Evolutionary conservation across 495 filamentous ascomycete genomes (phyloP), one percentile per base, ranked within the genome.

Genomic region (Xylaria palmicola): DNA sequence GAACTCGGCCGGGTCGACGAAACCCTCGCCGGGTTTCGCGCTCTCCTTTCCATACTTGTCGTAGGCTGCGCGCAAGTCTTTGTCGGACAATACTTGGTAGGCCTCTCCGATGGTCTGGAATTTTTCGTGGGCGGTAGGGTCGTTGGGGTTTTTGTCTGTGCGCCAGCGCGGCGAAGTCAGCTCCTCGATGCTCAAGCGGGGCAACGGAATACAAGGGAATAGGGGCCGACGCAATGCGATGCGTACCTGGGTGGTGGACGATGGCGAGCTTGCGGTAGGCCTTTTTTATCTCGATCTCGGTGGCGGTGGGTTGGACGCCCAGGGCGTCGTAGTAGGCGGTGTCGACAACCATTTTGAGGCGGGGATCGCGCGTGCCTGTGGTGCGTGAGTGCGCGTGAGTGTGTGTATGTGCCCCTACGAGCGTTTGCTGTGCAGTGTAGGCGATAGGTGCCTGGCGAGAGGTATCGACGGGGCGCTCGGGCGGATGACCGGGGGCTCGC

Each of bases 201-300:
- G n/a, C n/a, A n/a, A n/a, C n/a, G n/a, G n/a, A n/a, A n/a, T n/a
- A n/a, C n/a, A n/a, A n/a, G n/a, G n/a, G n/a, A n/a, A n/a, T n/a
- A n/a, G n/a, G n/a, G n/a, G n/a, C n/a, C n/a, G n/a, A 49, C 30
- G 60, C 2, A 19, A 59, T 39, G 47, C 37, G 12, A 64, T 53
- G 62, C 56, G 37, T 30, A 83, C 82, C 82, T 66, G 85, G 85
- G 69, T 87, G 85, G 58, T 85, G 80, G 54, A 84, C 71, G 68
- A 99, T 96, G 45, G 94, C 94, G 30, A 94, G 87, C 75, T 93
- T 98, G 61, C 94, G 84, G 75, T 99, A 99, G n/a, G 94, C 94
- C 77, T 98, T 98, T 81, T 99, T 99, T 77, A 99, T 97, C 64
- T 99, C 95, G 7, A 98, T 86, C 72, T 96, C 92, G 56, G 91